A percentile compares a stretch with the other conserved stretches of the same genome.
phyloP scores from a whole-genome alignment of 179 eudicot genomes.

The Gypsophila paniculata region DNA sequence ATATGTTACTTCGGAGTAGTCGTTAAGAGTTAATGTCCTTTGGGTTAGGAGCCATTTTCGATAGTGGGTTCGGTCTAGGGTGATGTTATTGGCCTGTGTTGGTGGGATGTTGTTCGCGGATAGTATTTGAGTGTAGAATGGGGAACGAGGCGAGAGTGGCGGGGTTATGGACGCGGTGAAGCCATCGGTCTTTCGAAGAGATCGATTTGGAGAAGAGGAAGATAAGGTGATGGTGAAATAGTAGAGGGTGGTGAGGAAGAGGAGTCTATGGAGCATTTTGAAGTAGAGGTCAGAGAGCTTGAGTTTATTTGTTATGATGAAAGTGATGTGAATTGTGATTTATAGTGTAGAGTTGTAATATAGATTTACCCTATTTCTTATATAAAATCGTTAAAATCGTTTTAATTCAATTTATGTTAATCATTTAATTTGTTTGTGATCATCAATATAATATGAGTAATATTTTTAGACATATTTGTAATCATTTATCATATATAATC shows the following conservation, averaged over 20 bases:
- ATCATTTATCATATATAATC: no score
- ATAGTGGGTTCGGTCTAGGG: slow-evolving; percentile 15
- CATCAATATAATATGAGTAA: no score
- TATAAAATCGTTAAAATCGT: no score
- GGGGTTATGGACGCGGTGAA: slow-evolving; percentile 19
- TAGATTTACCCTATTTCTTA: no score
- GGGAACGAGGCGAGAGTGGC: slow-evolving; percentile 19
- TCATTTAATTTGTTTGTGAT: no score
- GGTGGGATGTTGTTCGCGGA: slow-evolving; percentile 16
- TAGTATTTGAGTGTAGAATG: slow-evolving; percentile 19
- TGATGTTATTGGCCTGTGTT: not conserved
- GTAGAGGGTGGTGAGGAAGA: not conserved
- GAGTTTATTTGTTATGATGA: no score
- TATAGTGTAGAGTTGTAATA: no score
- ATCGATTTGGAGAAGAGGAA: slow-evolving; percentile 1
- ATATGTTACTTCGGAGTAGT: not conserved
- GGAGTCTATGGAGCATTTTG: not conserved
- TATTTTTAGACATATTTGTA: no score
- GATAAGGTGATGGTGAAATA: not conserved
- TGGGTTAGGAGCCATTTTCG: slow-evolving; percentile 13
- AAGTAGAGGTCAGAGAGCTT: not conserved
- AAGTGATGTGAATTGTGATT: no score
- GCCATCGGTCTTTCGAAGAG: slow-evolving; percentile 12
- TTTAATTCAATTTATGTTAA: no score
- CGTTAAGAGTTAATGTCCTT: not conserved